A percentile compares a stretch with the other conserved stretches of the same genome.
phyloP scores from a whole-genome alignment of 768 basidiomycete genomes.

The Galerina sulciceps region DNA sequence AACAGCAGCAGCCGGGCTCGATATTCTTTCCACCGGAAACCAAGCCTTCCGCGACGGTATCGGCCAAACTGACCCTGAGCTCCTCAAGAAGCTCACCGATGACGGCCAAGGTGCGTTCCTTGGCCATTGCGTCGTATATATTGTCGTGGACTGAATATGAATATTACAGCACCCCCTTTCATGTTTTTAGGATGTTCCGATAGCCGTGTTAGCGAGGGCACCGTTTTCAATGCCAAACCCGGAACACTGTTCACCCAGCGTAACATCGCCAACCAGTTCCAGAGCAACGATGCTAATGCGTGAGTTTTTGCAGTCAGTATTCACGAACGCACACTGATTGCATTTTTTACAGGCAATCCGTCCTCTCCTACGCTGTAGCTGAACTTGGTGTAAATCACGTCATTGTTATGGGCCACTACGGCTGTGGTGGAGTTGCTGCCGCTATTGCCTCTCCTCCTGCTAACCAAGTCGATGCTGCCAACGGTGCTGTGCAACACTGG shows the following conservation, averaged over 20 bases:
- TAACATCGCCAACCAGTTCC: constrained; percentile 46
- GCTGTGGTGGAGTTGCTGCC: constrained; percentile 45
- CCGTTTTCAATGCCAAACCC: constrained; percentile 41
- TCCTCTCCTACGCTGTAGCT: constrained; percentile 42
- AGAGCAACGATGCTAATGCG: constrained; percentile 38
- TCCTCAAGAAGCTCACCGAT: constrained; percentile 32
- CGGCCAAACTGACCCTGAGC: constrained; percentile 25
- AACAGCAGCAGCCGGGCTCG: constrained; percentile 12
- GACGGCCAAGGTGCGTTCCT: constrained; percentile 35
- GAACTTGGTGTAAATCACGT: constrained; percentile 41
- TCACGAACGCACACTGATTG: background rate
- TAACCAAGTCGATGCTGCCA: constrained; percentile 26
- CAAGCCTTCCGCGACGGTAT: constrained; percentile 32
- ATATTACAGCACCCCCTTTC: constrained; percentile 32
- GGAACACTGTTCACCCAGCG: constrained; percentile 42
- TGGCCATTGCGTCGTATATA: background rate
- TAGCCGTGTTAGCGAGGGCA: constrained; percentile 41
- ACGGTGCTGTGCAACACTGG: constrained; percentile 42
- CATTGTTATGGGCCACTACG: constrained; percentile 49
- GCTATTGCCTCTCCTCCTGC: constrained; percentile 32
- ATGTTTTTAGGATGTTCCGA: constrained; percentile 45
- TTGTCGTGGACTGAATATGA: background rate
- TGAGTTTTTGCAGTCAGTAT: constrained; percentile 17
- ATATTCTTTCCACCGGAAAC: constrained; percentile 34
- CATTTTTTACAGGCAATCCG: constrained; percentile 23